Evolutionary conservation across 306 rosid species (phyloP).

Genomic region (Quercus engelmannii): DNA sequence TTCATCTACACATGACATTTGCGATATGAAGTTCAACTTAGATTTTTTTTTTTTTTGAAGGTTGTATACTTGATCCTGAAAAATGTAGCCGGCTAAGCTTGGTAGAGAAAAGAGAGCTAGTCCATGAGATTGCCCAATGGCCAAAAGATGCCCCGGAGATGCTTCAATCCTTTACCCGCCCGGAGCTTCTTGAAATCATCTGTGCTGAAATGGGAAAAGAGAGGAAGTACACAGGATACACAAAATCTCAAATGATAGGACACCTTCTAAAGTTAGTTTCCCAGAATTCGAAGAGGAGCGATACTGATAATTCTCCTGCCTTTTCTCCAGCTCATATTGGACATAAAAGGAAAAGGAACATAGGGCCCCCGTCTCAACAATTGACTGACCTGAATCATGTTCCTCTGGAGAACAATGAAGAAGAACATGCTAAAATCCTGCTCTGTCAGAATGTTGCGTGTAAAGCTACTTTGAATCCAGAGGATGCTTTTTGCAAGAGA

Average conservation of each 20-base stretch:
- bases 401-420: constrained; percentile 36
- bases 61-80: constrained; percentile 58
- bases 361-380: constrained; percentile 27
- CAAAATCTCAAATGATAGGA: constrained; percentile 73
- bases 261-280: constrained; percentile 65
- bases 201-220: constrained; percentile 89
- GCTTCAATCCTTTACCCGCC: constrained; percentile 72
- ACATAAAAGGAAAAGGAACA: constrained; percentile 50
- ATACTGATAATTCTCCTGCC: constrained; percentile 20
- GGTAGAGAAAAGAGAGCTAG: constrained; percentile 63
- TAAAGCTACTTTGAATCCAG: constrained; percentile 60
- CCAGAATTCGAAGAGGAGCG: constrained; percentile 42
- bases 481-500: constrained; percentile 78
- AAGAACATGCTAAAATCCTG: constrained; percentile 37
- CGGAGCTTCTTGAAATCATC: constrained; percentile 76
- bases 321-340: constrained; percentile 39
- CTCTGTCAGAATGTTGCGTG: constrained; percentile 77
- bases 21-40: background rate
- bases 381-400: constrained; percentile 28
- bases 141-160: constrained; percentile 63
- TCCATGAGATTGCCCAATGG: constrained; percentile 58
- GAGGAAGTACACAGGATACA: constrained; percentile 84
- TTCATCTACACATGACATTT: background rate
- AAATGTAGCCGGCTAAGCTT: constrained; percentile 56
- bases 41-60: constrained; percentile 18